Evolutionary conservation across 768 basidiomycete species (phyloP).

Genomic region (Hortiboletus campestris): DNA sequence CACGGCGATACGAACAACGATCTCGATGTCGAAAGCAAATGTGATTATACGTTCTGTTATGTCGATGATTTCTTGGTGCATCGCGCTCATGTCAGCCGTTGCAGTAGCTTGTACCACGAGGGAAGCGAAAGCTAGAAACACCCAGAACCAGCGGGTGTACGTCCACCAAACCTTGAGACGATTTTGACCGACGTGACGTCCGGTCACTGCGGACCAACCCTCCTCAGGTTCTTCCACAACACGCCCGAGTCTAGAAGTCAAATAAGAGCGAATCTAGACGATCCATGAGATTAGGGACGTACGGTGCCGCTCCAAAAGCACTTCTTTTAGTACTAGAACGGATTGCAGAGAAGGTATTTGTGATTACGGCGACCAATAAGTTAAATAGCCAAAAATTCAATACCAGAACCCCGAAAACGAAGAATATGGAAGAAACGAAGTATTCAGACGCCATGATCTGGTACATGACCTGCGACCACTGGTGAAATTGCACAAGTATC

Average conservation of each 20-base stretch:
- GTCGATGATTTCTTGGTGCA: slow-evolving; percentile 51
- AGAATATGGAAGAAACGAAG: slow-evolving; percentile 84
- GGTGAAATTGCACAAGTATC: neutral
- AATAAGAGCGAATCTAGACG: neutral
- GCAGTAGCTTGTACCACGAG: slow-evolving; percentile 72
- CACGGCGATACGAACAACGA: slow-evolving; percentile 67
- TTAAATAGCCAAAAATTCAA: slow-evolving; percentile 96
- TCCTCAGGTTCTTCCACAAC: slow-evolving; percentile 61
- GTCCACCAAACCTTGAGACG: slow-evolving; percentile 53
- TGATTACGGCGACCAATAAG: slow-evolving; percentile 93
- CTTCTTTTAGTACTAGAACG: slow-evolving; percentile 82
- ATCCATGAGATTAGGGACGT: slow-evolving; percentile 1
- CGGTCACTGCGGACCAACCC: slow-evolving; percentile 52
- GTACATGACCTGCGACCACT: slow-evolving; percentile 89
- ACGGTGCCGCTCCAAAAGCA: slow-evolving; percentile 78
- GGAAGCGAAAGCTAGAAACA: slow-evolving; percentile 67
- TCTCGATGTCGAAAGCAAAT: slow-evolving; percentile 84
- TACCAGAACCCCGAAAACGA: slow-evolving; percentile 78
- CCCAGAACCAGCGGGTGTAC: slow-evolving; percentile 70
- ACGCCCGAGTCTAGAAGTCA: slow-evolving; percentile 33
- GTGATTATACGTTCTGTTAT: slow-evolving; percentile 76
- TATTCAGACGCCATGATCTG: slow-evolving; percentile 86
- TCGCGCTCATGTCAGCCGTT: slow-evolving; percentile 46
- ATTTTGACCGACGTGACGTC: slow-evolving; percentile 45
- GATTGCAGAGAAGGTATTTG: slow-evolving; percentile 88